These are phyloP conservation scores for Rhododendron molle DNA, from an alignment of 148 eudicot genomes.

Conservation along the genomic window DNA sequence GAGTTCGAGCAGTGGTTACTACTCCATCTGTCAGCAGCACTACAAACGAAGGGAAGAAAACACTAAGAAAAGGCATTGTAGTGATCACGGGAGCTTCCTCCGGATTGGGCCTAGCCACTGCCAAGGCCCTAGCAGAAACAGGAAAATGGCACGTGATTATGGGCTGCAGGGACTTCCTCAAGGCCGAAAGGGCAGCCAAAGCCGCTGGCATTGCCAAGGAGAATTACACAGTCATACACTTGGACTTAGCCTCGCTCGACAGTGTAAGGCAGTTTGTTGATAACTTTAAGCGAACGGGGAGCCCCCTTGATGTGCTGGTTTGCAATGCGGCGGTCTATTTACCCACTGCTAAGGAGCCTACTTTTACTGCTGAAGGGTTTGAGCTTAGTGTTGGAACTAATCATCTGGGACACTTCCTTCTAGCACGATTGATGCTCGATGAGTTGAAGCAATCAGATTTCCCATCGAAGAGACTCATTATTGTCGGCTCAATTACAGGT, in stretches of 20 bases:
- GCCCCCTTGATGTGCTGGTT: constrained; percentile 70
- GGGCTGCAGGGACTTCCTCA: constrained; percentile 90
- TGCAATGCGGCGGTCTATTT: constrained; percentile 86
- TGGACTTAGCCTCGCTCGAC: constrained; percentile 83
- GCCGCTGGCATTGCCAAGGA: constrained; percentile 66
- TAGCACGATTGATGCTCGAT: constrained; percentile 62
- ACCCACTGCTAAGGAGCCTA: constrained; percentile 75
- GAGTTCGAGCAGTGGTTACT: constrained; percentile 49
- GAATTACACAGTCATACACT: constrained; percentile 79
- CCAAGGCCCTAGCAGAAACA: constrained; percentile 80
- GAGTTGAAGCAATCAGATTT: constrained; percentile 71
- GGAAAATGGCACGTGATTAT: constrained; percentile 89
- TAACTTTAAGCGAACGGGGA: constrained; percentile 57
- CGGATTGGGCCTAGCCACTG: constrained; percentile 83
- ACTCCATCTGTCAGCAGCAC: constrained; percentile 42
- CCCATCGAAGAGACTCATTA: constrained; percentile 64
- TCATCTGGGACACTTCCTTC: constrained; percentile 83
- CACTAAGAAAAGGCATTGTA: constrained; percentile 71
- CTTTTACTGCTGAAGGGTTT: constrained; percentile 80
- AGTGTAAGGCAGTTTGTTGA: constrained; percentile 87
- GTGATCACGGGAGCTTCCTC: constrained; percentile 93
- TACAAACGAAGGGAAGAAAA: constrained; percentile 51
- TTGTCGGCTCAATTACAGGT: constrained; percentile 96
- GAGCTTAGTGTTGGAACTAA: constrained; percentile 89
- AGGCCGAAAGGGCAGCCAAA: constrained; percentile 85